These are phyloP conservation scores for Chaetomium strumarium DNA, from an alignment of 2,329 filamentous ascomycete species.

Conservation along the genomic window DNA sequence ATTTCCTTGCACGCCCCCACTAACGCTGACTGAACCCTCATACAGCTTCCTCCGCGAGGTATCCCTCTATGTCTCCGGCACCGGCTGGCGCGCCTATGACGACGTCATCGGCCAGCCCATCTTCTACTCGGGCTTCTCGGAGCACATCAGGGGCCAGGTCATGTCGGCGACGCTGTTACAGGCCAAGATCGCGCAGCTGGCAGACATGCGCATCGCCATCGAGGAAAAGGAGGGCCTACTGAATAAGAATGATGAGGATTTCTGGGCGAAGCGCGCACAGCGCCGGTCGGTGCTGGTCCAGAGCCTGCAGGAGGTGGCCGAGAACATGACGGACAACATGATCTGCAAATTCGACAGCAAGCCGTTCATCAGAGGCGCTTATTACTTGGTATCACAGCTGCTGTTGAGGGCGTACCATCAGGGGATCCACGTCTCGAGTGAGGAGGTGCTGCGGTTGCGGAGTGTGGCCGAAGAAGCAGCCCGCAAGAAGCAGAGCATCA, in stretches of 20 bases:
- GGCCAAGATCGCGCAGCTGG: constrained; percentile 68
- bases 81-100: constrained; percentile 94
- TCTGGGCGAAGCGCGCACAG: constrained; percentile 45
- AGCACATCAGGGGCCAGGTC: constrained; percentile 78
- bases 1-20: not conserved
- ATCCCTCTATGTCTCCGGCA: constrained; percentile 84
- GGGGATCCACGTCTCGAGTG: constrained; percentile 91
- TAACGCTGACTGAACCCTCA: not conserved
- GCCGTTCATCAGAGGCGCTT: constrained; percentile 83
- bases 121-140: constrained; percentile 87
- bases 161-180: constrained; percentile 71
- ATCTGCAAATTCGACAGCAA: constrained; percentile 99
- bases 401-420: constrained; percentile 92
- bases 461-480: constrained; percentile 77
- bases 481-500: constrained; percentile 86
- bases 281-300: constrained; percentile 61
- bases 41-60: constrained; percentile 84
- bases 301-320: constrained; percentile 72
- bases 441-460: constrained; percentile 79
- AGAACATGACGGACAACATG: constrained; percentile 87
- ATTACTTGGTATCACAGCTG: constrained; percentile 82
- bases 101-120: constrained; percentile 83
- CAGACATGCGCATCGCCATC: constrained; percentile 64
- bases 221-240: constrained; percentile 73
- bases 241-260: constrained; percentile 49